Evolutionary conservation across 352 stramenopile species (phyloP).

Genomic region (Pythium utonaiense): DNA sequence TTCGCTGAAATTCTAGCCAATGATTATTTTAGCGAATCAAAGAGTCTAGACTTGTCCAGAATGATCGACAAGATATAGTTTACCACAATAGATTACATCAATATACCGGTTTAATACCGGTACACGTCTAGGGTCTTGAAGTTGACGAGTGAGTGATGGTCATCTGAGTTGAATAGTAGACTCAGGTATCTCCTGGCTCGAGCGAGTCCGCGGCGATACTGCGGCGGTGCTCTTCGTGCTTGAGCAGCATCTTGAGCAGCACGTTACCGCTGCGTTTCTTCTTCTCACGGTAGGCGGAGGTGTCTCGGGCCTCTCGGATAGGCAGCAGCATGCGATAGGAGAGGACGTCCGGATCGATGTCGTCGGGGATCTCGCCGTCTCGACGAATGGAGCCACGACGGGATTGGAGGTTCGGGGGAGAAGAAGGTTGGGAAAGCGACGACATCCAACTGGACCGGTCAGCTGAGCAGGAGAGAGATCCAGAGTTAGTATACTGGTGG

Average conservation of each 20-base stretch:
- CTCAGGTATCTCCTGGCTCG: constrained; percentile 1
- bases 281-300: constrained; percentile 34
- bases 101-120: background rate
- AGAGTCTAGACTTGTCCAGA: constrained; percentile 19
- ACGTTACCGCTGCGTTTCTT: constrained; percentile 45
- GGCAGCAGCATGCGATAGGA: constrained; percentile 61
- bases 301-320: constrained; percentile 41
- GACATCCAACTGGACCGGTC: background rate
- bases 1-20: constrained; percentile 7
- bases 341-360: constrained; percentile 40
- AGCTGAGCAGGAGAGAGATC: background rate
- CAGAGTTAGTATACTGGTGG: background rate
- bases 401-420: constrained; percentile 1
- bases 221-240: constrained; percentile 28
- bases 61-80: background rate
- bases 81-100: constrained; percentile 3
- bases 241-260: constrained; percentile 53
- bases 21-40: constrained; percentile 15
- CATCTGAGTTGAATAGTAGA: background rate
- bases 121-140: constrained; percentile 10
- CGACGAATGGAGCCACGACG: constrained; percentile 7
- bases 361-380: constrained; percentile 35
- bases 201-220: constrained; percentile 9
- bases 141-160: constrained; percentile 21
- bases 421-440: background rate